These are phyloP conservation scores for Phytophthora kernoviae DNA, from an alignment of 352 stramenopile species.

Conservation along the genomic window DNA sequence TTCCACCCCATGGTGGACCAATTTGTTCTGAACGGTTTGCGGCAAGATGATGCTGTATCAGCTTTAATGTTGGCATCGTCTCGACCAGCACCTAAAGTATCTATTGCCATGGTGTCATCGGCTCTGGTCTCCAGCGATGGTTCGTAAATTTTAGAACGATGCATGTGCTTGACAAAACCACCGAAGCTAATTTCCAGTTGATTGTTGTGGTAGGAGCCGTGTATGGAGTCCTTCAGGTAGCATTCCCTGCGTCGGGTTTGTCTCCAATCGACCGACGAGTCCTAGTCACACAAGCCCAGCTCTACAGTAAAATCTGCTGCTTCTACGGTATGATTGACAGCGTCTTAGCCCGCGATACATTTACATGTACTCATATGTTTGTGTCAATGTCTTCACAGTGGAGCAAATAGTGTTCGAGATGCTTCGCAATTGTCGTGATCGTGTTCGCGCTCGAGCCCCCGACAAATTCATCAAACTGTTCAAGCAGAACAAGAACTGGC, in stretches of 20 bases:
- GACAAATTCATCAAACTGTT: conserved; percentile 65
- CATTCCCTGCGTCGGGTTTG: conserved; percentile 32
- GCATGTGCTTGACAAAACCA: background rate
- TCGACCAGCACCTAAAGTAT: conserved; percentile 22
- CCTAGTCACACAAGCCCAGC: conserved; percentile 27
- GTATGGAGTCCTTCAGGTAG: conserved; percentile 63
- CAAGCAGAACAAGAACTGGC: conserved; percentile 79
- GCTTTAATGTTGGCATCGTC: conserved; percentile 11
- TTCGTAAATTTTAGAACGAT: conserved; percentile 5
- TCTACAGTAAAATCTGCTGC: conserved; percentile 45
- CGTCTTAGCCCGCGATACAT: background rate
- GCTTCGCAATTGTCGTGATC: conserved; percentile 58
- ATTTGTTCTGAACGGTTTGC: conserved; percentile 39
- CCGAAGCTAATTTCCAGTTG: background rate
- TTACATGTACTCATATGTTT: background rate
- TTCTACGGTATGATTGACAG: conserved; percentile 44
- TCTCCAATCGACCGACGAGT: conserved; percentile 18
- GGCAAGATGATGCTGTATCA: conserved; percentile 14
- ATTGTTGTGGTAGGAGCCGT: conserved; percentile 31
- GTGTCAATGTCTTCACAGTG: conserved; percentile 32
- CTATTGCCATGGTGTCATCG: conserved; percentile 46
- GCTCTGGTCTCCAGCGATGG: conserved; percentile 50
- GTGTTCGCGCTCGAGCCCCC: conserved; percentile 43
- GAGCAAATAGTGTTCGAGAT: conserved; percentile 71
- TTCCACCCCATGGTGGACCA: conserved; percentile 78